These are phyloP conservation scores for Cercophora sp. DNA, from an alignment of 495 filamentous ascomycete species.

Conservation along the genomic window DNA sequence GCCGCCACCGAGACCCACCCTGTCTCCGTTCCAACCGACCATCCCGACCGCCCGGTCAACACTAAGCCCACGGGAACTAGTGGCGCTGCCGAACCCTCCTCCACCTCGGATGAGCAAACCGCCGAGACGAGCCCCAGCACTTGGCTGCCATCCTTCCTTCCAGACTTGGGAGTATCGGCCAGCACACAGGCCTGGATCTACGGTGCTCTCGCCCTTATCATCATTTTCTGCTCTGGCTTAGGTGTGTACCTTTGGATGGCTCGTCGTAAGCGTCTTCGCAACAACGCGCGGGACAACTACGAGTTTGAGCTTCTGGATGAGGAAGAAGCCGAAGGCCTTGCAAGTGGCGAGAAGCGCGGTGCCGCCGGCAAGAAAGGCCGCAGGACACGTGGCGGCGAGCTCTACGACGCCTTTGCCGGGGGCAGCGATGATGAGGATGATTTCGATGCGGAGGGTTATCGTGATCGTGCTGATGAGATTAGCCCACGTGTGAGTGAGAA, in stretches of 20 bases:
- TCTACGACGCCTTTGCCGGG: constrained; percentile 93
- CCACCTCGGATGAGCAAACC: constrained; percentile 21
- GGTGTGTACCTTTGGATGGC: constrained; percentile 76
- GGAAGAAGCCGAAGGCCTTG: constrained; percentile 63
- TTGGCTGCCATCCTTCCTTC: constrained; percentile 82
- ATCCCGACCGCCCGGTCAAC: constrained; percentile 72
- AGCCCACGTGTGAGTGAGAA: constrained; percentile 20
- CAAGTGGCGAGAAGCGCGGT: constrained; percentile 20
- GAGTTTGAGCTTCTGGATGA: constrained; percentile 91
- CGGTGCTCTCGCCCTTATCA: constrained; percentile 74
- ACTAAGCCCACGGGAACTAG: constrained; percentile 40
- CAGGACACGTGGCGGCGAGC: constrained; percentile 66
- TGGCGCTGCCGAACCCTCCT: constrained; percentile 20
- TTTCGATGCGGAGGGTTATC: constrained; percentile 7
- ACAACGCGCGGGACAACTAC: constrained; percentile 77
- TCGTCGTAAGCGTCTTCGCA: constrained; percentile 68
- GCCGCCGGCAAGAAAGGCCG: constrained; percentile 28
- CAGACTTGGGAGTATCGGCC: constrained; percentile 89
- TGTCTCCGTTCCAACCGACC: constrained; percentile 58
- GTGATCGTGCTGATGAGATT: constrained; percentile 20
- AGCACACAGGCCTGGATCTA: constrained; percentile 95
- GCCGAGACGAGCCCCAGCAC: constrained; percentile 46
- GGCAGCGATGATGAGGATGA: constrained; percentile 49
- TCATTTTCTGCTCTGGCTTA: constrained; percentile 76
- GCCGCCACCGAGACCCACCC: constrained; percentile 25